Base-by-base conservation (phyloP, 257 asterid genomes). In the Nicotiana sylvestris region DNA sequence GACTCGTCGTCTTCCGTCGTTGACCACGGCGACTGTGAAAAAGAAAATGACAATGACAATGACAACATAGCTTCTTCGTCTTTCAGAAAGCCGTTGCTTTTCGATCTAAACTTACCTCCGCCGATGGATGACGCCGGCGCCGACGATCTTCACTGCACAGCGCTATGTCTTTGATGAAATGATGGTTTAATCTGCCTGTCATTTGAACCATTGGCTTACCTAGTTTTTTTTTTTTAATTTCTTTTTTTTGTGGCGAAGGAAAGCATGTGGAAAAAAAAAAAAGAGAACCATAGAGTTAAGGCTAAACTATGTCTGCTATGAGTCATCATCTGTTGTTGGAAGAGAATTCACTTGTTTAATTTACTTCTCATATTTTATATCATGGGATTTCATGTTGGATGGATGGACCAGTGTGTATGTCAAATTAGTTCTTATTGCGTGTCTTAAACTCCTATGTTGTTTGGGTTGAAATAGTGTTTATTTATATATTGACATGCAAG, bases 1-100 rank as follows among this genome's bases (percentile, higher is more conserved):
- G 94, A 91, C 81, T 91, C 94, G 0, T 91, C 92, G 0, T 88
- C 91, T 4, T 91, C 94, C 0, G 92, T 91, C 1, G 82, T 91
- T n/a, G 92, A 89, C 53, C 91, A 89, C 53, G 89, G 88, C 8
- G 90, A 86, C n/a, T 85, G 84, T 18, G 91, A 72, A 17, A 16
- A 88, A 55, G 93, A 72, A 17, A 16, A 88, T 56, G 91, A 88
- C 57, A 87, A 85, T 8, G 90, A 85, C 16, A 86, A 86, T n/a
- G 94, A 66, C 30, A 46, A 85, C 29, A 84, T 86, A 18, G 89
- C 89, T 0, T 89, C 90, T 18, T 87, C 94, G 5, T 83, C 87
- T n/a, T 69, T 81, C 68, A 81, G 89, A 81, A 87, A 82, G 67
- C 69, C 85, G 15, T 82, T 91, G 46, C 87, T 88, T 5, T 91